These are phyloP conservation scores for Poa pratensis DNA, from an alignment of 176 grass and related monocot genomes.

Conservation along the genomic window DNA sequence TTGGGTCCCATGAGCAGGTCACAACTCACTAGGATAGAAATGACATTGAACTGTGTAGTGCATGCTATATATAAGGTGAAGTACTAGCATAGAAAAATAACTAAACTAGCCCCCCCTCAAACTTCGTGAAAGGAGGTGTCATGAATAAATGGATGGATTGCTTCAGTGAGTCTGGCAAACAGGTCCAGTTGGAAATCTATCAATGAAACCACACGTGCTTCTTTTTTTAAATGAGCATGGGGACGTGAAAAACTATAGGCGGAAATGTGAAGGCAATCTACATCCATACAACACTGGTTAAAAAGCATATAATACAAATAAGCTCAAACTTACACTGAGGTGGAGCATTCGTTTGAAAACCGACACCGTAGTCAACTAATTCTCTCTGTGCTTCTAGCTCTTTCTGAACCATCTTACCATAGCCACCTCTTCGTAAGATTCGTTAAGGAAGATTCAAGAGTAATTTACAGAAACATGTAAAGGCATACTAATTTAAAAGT, in stretches of 20 bases:
- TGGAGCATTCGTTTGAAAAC: constrained; percentile 58
- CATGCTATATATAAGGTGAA: constrained; percentile 17
- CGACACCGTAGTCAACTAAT: constrained; percentile 87
- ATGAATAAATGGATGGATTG: neutral
- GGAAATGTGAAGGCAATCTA: neutral
- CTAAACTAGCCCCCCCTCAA: neutral
- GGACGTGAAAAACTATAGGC: neutral
- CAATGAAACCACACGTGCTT: neutral
- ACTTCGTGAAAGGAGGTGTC: neutral
- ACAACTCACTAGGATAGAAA: neutral
- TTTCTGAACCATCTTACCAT: constrained; percentile 96
- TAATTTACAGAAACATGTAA: constrained; percentile 16
- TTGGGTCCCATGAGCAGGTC: neutral
- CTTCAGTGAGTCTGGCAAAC: neutral
- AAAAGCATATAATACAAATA: constrained; percentile 7
- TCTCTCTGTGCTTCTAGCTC: constrained; percentile 95
- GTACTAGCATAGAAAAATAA: neutral
- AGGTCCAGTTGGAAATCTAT: neutral
- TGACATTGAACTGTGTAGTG: neutral
- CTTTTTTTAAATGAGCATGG: neutral
- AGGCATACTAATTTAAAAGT: constrained; percentile 15
- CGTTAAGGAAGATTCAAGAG: constrained; percentile 49
- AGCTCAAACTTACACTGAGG: constrained; percentile 53
- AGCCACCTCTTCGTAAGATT: constrained; percentile 80
- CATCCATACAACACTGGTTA: neutral